phyloP scores from a whole-genome alignment of 257 asterid genomes.

The Solanum paucissectum region DNA sequence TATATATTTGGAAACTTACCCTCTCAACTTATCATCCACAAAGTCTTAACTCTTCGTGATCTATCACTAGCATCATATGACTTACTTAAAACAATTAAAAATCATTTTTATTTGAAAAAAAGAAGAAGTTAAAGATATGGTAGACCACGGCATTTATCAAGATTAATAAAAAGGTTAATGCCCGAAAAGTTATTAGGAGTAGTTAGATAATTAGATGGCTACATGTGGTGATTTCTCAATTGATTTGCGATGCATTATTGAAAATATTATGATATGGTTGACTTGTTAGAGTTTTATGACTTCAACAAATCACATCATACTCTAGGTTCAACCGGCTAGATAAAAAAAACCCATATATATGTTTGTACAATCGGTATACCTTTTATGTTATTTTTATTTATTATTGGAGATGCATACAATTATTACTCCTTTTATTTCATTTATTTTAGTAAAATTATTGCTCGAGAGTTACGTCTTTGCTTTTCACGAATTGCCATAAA shows the following conservation, averaged over 20 bases:
- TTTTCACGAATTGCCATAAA: neutral
- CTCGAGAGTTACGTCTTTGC: neutral
- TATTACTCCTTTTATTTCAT: neutral
- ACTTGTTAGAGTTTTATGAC: neutral
- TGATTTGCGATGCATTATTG: neutral
- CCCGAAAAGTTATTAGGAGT: neutral
- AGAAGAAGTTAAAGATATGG: no score
- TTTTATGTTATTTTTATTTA: neutral
- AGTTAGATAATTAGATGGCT: neutral
- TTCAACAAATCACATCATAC: neutral
- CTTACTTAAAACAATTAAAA: no score
- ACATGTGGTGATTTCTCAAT: neutral
- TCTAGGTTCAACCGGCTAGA: neutral
- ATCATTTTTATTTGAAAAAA: no score
- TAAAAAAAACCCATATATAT: neutral
- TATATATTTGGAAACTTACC: neutral
- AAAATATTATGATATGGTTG: neutral
- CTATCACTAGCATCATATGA: no score
- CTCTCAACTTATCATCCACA: neutral
- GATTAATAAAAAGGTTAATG: no score
- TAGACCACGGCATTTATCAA: no score
- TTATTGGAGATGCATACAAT: neutral
- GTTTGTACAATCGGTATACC: neutral
- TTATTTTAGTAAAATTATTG: neutral
- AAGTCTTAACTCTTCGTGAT: no score